Evolutionary conservation across 2,329 filamentous ascomycete species (phyloP).

Genomic region (Colletotrichum sp.): DNA sequence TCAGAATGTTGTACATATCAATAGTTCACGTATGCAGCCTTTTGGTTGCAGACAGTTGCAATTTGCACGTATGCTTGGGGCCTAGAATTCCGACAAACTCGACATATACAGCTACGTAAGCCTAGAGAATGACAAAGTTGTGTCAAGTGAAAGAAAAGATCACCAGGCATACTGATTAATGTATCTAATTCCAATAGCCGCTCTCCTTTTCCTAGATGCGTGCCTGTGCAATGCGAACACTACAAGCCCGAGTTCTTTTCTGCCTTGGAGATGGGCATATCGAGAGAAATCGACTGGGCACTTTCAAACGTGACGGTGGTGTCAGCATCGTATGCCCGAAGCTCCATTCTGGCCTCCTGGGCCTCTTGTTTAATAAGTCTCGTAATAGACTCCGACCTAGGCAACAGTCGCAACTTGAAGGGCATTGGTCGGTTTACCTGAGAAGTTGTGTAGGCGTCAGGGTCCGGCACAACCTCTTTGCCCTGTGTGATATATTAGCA

Average conservation of each 20-base stretch:
- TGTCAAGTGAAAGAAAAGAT: background rate
- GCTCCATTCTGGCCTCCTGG: background rate
- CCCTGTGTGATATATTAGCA: background rate
- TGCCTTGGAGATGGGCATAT: background rate
- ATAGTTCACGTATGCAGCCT: background rate
- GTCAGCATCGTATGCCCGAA: background rate
- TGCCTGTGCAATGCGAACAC: background rate
- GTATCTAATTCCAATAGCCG: accelerated
- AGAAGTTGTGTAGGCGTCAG: background rate
- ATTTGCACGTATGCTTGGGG: background rate
- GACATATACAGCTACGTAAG: background rate
- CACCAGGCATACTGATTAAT: background rate
- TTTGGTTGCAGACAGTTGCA: background rate
- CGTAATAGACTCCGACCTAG: background rate
- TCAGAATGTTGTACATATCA: background rate
- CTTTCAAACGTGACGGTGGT: background rate
- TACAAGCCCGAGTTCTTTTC: background rate
- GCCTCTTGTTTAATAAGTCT: background rate
- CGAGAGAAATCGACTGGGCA: background rate
- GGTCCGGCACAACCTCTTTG: background rate
- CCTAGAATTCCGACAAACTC: background rate
- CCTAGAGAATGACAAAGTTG: background rate
- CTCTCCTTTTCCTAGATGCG: accelerated
- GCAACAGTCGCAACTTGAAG: background rate
- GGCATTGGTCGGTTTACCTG: background rate